phyloP scores from a whole-genome alignment of 2,329 filamentous ascomycete genomes.

The Microsporum ferrugineum region DNA sequence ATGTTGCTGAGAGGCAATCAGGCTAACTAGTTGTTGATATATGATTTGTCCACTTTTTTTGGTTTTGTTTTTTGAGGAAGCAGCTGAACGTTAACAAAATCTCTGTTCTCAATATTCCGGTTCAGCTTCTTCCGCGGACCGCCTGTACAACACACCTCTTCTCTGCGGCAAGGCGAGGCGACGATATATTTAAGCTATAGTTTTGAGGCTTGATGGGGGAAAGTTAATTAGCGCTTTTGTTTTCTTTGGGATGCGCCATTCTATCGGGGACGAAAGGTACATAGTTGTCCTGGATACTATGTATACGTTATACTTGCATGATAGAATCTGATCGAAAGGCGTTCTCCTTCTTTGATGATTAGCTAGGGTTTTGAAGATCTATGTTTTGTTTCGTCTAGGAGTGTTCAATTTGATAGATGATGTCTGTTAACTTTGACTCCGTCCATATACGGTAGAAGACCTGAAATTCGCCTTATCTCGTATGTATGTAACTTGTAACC shows the following conservation, averaged over 20 bases:
- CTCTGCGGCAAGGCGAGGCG: not conserved
- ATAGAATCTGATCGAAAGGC: not conserved
- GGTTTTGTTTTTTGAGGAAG: not conserved
- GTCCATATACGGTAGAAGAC: not conserved
- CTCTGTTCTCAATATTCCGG: not conserved
- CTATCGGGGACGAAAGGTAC: not conserved
- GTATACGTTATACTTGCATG: not conserved
- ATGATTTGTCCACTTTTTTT: not conserved
- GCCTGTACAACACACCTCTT: not conserved
- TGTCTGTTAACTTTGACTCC: too few relatives aligned
- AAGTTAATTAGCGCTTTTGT: slow-evolving; percentile 3
- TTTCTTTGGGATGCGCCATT: not conserved
- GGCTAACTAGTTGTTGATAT: not conserved
- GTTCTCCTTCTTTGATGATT: not conserved
- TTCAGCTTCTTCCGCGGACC: not conserved
- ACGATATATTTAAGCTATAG: not conserved
- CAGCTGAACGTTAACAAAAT: not conserved
- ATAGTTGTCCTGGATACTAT: not conserved
- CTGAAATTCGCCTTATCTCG: not conserved
- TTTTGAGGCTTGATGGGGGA: not conserved
- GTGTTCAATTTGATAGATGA: not conserved
- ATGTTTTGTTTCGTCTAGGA: not conserved
- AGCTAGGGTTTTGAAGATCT: not conserved
- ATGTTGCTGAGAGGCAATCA: not conserved
- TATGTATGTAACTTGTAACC: not conserved